phyloP scores from a whole-genome alignment of 805 yeast species.

The Saturnispora mendoncae region DNA sequence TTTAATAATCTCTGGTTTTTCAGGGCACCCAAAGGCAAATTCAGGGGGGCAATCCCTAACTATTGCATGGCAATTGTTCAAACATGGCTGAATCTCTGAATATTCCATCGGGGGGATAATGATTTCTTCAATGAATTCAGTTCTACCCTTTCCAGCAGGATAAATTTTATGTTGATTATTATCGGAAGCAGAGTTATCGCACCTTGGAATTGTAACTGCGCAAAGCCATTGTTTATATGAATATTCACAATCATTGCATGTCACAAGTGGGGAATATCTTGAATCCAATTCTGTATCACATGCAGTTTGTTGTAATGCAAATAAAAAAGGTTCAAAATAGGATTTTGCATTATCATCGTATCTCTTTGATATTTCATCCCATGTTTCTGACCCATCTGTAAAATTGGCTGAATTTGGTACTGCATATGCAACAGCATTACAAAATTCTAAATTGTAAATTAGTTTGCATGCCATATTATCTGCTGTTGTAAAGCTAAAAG shows the following conservation, averaged over 20 bases:
- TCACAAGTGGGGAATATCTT: conserved; percentile 60
- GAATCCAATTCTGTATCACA: conserved; percentile 65
- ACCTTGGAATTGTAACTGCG: conserved; percentile 79
- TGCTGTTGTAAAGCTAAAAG: conserved; percentile 50
- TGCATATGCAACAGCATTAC: conserved; percentile 76
- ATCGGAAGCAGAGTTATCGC: conserved; percentile 41
- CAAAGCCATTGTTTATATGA: conserved; percentile 87
- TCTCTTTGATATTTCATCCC: conserved; percentile 30
- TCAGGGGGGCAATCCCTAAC: conserved; percentile 78
- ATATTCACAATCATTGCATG: conserved; percentile 63
- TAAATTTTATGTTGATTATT: conserved; percentile 39
- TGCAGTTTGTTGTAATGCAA: conserved; percentile 64
- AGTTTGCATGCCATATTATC: conserved; percentile 55
- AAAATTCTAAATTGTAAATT: conserved; percentile 66
- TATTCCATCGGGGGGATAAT: conserved; percentile 50
- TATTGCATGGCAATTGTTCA: conserved; percentile 67
- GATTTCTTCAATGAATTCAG: conserved; percentile 41
- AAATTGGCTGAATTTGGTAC: conserved; percentile 48
- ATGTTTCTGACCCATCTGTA: conserved; percentile 24
- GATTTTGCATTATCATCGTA: conserved; percentile 59
- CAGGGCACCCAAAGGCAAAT: conserved; percentile 72
- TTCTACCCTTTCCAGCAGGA: conserved; percentile 47
- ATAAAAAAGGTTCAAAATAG: conserved; percentile 57
- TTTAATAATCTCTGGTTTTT: conserved; percentile 25
- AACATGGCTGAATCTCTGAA: conserved; percentile 81